These are phyloP conservation scores for Plasmodium knowlesi DNA, from an alignment of 169 alveolate genomes.

Conservation along the genomic window DNA sequence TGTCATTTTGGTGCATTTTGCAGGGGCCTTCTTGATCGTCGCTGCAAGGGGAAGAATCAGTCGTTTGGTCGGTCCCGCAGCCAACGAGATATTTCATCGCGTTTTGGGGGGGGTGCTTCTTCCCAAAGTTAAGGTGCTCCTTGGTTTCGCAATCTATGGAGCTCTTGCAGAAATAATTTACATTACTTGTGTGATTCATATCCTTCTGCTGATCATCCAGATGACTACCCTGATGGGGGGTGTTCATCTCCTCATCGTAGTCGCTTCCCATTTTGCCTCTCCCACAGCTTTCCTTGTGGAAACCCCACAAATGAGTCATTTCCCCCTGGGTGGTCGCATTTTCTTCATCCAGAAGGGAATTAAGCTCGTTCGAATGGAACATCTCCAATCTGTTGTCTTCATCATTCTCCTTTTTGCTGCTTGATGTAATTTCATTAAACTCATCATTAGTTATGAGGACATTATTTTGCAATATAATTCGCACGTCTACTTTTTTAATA, in stretches of 20 bases:
- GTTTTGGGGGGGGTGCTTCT: background rate
- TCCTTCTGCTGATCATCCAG: background rate
- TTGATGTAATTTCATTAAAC: conserved; percentile 16
- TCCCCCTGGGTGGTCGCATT: background rate
- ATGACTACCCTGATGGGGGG: background rate
- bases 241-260: background rate
- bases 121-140: background rate
- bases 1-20: background rate
- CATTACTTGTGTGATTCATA: background rate
- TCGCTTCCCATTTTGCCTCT: background rate
- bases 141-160: background rate
- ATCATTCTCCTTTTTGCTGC: background rate
- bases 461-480: conserved; percentile 50
- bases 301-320: background rate
- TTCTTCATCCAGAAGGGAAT: background rate
- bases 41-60: background rate
- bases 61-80: background rate
- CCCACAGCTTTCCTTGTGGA: background rate
- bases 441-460: conserved; percentile 49
- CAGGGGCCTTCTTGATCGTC: background rate
- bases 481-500: conserved; percentile 49
- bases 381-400: background rate
- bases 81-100: background rate
- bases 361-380: background rate
- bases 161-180: background rate